Percentiles rank a stretch among this genome's conserved stretches.
Conservation (phyloP, 2,329 filamentous ascomycete species). For the Pseudocercospora fijiensis region DNA sequence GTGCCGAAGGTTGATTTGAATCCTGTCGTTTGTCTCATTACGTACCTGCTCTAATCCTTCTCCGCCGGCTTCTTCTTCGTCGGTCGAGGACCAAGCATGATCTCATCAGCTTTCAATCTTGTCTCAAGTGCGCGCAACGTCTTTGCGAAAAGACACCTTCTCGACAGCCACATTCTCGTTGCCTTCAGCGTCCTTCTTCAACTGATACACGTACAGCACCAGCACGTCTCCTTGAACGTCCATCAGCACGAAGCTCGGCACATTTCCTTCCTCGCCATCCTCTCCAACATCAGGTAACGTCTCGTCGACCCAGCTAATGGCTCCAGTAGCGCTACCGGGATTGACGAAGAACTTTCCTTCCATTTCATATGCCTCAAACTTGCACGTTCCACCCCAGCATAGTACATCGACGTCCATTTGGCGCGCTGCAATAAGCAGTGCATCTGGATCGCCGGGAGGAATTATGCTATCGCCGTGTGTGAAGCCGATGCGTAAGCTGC, state of each 20-base stretch:
- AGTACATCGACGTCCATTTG: constrained; percentile 71
- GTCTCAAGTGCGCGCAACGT: constrained; percentile 29
- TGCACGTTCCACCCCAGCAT: constrained; percentile 68
- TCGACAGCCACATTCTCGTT: constrained; percentile 56
- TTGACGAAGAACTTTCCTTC: constrained; percentile 72
- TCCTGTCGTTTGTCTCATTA: not conserved
- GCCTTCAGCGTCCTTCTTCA: constrained; percentile 54
- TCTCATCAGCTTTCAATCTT: constrained; percentile 16
- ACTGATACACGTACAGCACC: constrained; percentile 85
- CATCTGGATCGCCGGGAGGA: constrained; percentile 66
- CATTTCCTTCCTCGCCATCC: constrained; percentile 58
- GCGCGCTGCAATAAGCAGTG: constrained; percentile 64
- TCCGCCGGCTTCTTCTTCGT: not conserved
- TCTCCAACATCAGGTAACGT: constrained; percentile 43
- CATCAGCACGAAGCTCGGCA: constrained; percentile 95
- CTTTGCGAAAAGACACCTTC: constrained; percentile 57
- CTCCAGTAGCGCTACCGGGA: constrained; percentile 66
- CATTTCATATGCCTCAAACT: constrained; percentile 70
- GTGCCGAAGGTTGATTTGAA: not conserved
- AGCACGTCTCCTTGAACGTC: constrained; percentile 97
- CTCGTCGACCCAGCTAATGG: constrained; percentile 57
- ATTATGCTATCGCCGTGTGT: constrained; percentile 72
- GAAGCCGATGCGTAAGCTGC: constrained; percentile 66
- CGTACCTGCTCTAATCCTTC: not conserved
- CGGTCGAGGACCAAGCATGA: constrained; percentile 15